Evolutionary conservation across 78 protist species (phyloP).

Genomic region (Dictyostelium capitatum): DNA sequence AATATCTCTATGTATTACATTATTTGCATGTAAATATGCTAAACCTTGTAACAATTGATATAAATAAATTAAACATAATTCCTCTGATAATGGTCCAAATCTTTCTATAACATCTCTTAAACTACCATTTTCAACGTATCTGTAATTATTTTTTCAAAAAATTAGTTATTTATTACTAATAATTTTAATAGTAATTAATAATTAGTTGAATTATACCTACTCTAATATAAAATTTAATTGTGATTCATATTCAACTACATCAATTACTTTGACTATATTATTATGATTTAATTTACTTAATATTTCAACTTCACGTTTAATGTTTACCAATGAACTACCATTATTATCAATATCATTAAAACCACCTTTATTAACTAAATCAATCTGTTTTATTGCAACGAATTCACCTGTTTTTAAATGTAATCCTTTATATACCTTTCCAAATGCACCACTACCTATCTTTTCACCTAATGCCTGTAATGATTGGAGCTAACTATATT

Average conservation of each 20-base stretch:
- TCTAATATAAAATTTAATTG: slow-evolving; percentile 77
- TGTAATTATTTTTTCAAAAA: background rate
- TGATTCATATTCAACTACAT: slow-evolving; percentile 56
- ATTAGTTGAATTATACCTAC: background rate
- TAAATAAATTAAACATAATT: slow-evolving; percentile 51
- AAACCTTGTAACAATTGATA: slow-evolving; percentile 76
- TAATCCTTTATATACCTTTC: slow-evolving; percentile 75
- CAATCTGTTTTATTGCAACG: slow-evolving; percentile 80
- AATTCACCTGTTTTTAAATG: slow-evolving; percentile 79
- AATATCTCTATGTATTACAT: slow-evolving; percentile 86
- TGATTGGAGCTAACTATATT: background rate
- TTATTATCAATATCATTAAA: slow-evolving; percentile 14
- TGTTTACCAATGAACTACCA: slow-evolving; percentile 15
- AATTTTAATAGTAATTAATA: too few species aligned
- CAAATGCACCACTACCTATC: slow-evolving; percentile 82
- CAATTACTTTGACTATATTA: slow-evolving; percentile 77
- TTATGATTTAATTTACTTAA: slow-evolving; percentile 57
- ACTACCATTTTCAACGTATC: slow-evolving; percentile 81
- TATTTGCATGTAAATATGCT: slow-evolving; percentile 59
- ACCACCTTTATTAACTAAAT: background rate
- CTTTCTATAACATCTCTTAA: slow-evolving; percentile 60
- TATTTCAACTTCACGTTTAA: slow-evolving; percentile 62
- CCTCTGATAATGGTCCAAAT: slow-evolving; percentile 76
- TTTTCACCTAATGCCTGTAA: slow-evolving; percentile 66
- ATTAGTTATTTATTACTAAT: background rate